Base-by-base conservation (phyloP, 1,284 basidiomycete species). In the Heterobasidion occidentale region DNA sequence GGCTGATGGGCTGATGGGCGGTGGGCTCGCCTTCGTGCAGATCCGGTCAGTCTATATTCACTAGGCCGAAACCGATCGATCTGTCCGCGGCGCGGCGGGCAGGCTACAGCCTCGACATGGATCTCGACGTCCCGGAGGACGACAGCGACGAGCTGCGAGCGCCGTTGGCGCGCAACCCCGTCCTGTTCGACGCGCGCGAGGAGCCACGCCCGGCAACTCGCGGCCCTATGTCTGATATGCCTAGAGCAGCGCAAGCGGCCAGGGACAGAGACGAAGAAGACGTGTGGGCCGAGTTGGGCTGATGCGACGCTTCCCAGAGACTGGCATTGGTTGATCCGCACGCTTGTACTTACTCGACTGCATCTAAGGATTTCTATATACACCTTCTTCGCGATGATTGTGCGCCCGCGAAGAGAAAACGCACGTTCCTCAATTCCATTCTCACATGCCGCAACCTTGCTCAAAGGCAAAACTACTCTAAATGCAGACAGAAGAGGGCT, bases 11-110 rank as follows among this genome's bases (percentile, higher is more conserved):
- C 19, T 38, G 46, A 36, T 51, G 42, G n/a, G 20, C 12, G 14
- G 46, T 34, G 56, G 15, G 36, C 15, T 27, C 8, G 17, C 19
- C 12, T 27, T 2, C 15, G 36, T 14, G 9, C 63, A 94, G 94
- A 73, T 96, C 93, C 53, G 94, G 94, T 0, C 92, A 95, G 65
- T 95, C 93, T 1, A 91, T 97, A 64, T 92, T 97, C 70, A 86
- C 92, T 20, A 84, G 88, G 51, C 93, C 94, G 7, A 92, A 89
- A 65, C 92, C 92, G 0, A 97, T 98, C 65, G 94, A 97, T 68
- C 86, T 97, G 70, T 76, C 84, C 70, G 74, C 86, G 65, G 78
- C 84, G 64, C 73, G 90, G 70, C 72, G 83, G 68, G 75, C 88
- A 65, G 80, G 91, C 63, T 80, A 86, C 75, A 76, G 73, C 54